Percentiles rank a stretch among this genome's conserved stretches.
Evolutionary conservation across 768 basidiomycete species (phyloP).

Genomic region (Suillus discolor): DNA sequence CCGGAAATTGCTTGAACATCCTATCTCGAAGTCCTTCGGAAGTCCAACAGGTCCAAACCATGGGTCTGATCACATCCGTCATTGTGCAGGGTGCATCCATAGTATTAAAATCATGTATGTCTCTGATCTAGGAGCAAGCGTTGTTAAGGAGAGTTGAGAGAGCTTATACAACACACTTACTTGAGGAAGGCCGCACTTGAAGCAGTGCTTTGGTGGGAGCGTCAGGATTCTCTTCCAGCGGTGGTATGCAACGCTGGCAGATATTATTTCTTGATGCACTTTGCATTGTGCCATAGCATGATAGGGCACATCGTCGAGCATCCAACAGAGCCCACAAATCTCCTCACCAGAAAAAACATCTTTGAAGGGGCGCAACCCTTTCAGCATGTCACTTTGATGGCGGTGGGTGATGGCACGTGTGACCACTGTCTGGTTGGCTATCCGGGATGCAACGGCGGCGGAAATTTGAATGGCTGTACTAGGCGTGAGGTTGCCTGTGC

Average conservation of each 20-base stretch:
- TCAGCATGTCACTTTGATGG: not conserved
- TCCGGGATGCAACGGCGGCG: not conserved
- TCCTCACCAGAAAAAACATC: not conserved
- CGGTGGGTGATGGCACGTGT: not conserved
- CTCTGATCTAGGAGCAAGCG: not conserved
- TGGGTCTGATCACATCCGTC: not conserved
- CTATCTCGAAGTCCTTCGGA: too few relatives aligned
- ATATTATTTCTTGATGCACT: not conserved
- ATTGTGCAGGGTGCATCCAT: not conserved
- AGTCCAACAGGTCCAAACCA: not conserved
- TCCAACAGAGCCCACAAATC: not conserved
- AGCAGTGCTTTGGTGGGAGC: not conserved
- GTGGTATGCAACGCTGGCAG: not conserved
- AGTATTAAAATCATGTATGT: not conserved
- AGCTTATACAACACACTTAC: not conserved
- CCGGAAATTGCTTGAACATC: too few relatives aligned
- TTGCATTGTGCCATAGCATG: not conserved
- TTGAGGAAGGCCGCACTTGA: not conserved
- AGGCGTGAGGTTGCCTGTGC: not conserved
- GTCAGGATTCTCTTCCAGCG: not conserved
- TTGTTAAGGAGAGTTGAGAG: not conserved
- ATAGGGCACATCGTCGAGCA: not conserved
- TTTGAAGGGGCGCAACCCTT: not conserved
- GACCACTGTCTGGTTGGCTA: not conserved
- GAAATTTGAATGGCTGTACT: not conserved